phyloP scores from a whole-genome alignment of 176 grass and related monocot species.

The Musa itinerans region DNA sequence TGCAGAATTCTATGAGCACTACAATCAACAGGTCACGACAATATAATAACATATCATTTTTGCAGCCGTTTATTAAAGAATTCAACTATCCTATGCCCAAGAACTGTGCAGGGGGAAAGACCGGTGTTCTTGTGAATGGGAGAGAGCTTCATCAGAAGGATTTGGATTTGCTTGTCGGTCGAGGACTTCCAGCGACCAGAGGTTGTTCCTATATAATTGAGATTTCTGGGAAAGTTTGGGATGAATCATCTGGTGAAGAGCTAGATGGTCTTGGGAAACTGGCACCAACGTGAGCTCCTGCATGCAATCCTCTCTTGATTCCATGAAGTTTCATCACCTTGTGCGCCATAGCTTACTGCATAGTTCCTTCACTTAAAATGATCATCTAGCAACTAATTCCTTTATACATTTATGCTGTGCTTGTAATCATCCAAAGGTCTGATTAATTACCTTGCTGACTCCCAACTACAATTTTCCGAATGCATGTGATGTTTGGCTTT shows the following conservation, averaged over 20 bases:
- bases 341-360: background rate
- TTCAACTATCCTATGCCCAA: constrained; percentile 89
- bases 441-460: background rate
- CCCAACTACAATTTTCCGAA: background rate
- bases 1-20: background rate
- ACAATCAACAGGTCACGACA: background rate
- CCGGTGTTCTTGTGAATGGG: constrained; percentile 71
- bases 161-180: constrained; percentile 64
- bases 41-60: background rate
- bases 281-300: constrained; percentile 80
- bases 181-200: constrained; percentile 59
- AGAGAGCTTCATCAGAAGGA: constrained; percentile 95
- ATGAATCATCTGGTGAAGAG: constrained; percentile 78
- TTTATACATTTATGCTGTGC: no score
- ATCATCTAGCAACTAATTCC: no score
- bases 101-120: constrained; percentile 76
- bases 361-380: background rate
- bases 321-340: background rate
- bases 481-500: background rate
- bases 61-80: constrained; percentile 78
- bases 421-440: background rate
- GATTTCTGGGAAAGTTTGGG: constrained; percentile 75
- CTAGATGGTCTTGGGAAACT: constrained; percentile 87
- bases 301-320: constrained; percentile 1
- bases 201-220: constrained; percentile 65